Percentiles rank a stretch among this genome's conserved stretches.
Conservation (phyloP, 192 early-diverging fungal genomes). For the Thamnidium elegans region DNA sequence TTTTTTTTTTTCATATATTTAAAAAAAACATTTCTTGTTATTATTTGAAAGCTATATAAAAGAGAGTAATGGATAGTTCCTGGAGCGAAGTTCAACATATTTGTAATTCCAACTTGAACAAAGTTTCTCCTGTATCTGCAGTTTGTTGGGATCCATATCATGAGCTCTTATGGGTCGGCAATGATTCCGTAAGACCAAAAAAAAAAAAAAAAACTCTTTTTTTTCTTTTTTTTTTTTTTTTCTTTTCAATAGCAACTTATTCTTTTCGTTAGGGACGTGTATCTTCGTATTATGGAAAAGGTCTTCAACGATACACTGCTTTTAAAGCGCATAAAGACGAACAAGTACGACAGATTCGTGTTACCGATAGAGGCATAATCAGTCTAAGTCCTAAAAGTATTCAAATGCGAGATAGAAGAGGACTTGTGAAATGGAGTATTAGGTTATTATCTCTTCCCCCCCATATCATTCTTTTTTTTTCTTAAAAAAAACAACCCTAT, state of each 20-base stretch:
- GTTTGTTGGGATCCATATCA: slow-evolving; percentile 67
- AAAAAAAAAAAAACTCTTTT: neutral
- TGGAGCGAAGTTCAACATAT: slow-evolving; percentile 39
- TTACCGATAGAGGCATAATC: slow-evolving; percentile 59
- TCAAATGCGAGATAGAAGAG: slow-evolving; percentile 58
- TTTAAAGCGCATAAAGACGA: slow-evolving; percentile 62
- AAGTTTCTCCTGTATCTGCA: slow-evolving; percentile 40
- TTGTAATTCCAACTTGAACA: slow-evolving; percentile 30
- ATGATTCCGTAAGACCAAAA: slow-evolving; percentile 64
- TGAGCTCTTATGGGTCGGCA: slow-evolving; percentile 85
- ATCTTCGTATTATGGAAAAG: slow-evolving; percentile 58
- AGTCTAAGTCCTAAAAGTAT: slow-evolving; percentile 59
- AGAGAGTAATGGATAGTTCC: slow-evolving; percentile 25
- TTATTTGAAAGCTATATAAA: neutral
- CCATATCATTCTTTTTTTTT: slow-evolving; percentile 8
- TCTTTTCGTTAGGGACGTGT: slow-evolving; percentile 58
- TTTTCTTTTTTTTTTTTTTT: too few relatives aligned
- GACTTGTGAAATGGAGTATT: slow-evolving; percentile 51
- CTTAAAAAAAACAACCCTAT: neutral
- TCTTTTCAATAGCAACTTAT: neutral
- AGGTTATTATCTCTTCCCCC: slow-evolving; percentile 44
- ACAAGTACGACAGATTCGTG: slow-evolving; percentile 63
- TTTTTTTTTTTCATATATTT: neutral
- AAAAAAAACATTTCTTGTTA: neutral
- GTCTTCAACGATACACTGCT: slow-evolving; percentile 68